Conservation (phyloP, 2,329 filamentous ascomycete genomes). For the Microdochium bolleyi region DNA sequence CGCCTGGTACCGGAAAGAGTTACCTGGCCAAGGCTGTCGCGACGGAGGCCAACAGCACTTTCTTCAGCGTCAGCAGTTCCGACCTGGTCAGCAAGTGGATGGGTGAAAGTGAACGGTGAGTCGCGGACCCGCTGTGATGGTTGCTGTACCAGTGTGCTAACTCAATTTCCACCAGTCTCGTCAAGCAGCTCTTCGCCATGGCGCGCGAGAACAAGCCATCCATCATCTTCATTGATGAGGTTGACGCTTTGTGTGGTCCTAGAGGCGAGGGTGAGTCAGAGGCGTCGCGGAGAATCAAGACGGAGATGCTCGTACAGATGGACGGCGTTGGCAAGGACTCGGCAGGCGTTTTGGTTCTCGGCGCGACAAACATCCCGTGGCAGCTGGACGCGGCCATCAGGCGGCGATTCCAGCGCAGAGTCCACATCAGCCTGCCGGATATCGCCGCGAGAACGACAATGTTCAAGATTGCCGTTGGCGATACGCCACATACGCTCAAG, state of each 20-base stretch:
- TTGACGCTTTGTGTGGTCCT: slow-evolving; percentile 91
- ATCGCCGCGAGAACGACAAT: slow-evolving; percentile 78
- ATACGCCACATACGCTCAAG: slow-evolving; percentile 79
- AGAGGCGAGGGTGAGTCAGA: slow-evolving; percentile 93
- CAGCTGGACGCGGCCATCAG: slow-evolving; percentile 94
- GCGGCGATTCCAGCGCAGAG: slow-evolving; percentile 88
- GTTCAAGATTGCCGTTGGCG: slow-evolving; percentile 93
- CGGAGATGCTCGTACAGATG: slow-evolving; percentile 97
- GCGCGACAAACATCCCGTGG: slow-evolving; percentile 98
- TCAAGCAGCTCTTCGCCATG: slow-evolving; percentile 96
- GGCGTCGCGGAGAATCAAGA: slow-evolving; percentile 95
- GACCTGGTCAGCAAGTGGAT: slow-evolving; percentile 99
- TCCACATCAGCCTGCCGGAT: slow-evolving; percentile 92
- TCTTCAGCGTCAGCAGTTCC: slow-evolving; percentile 96
- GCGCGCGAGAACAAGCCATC: slow-evolving; percentile 96
- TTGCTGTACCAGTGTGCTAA: not conserved
- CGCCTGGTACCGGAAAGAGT: slow-evolving; percentile 94
- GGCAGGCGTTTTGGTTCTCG: slow-evolving; percentile 86
- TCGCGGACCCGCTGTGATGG: slow-evolving; percentile 1
- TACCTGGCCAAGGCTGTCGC: slow-evolving; percentile 96
- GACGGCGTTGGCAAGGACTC: slow-evolving; percentile 96
- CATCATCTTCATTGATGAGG: slow-evolving; percentile 98
- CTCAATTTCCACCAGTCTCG: slow-evolving; percentile 50
- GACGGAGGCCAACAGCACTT: slow-evolving; percentile 97
- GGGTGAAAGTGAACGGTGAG: slow-evolving; percentile 94